phyloP scores from a whole-genome alignment of 2,329 filamentous ascomycete species.

The Corniculantispora saksenae region DNA sequence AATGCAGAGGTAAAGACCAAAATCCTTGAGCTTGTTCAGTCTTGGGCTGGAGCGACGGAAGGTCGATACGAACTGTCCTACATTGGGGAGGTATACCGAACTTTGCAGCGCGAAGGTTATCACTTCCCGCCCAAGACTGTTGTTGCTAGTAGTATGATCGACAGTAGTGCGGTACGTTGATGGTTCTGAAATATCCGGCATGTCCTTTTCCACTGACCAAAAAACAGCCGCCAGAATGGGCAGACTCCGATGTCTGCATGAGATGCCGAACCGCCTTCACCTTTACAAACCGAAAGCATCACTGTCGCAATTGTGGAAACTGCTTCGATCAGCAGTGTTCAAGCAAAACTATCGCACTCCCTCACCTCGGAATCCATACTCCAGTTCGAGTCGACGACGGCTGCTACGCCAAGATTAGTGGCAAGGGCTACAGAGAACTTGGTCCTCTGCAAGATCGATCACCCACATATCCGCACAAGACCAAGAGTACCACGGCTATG shows the following conservation, averaged over 20 bases:
- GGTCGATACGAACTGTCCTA: slow-evolving; percentile 81
- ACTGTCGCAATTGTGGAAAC: slow-evolving; percentile 96
- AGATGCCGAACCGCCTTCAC: slow-evolving; percentile 93
- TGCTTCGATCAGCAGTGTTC: slow-evolving; percentile 97
- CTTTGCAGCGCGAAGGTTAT: slow-evolving; percentile 80
- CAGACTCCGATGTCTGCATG: slow-evolving; percentile 98
- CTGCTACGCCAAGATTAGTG: slow-evolving; percentile 85
- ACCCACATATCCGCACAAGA: slow-evolving; percentile 59
- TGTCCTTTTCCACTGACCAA: not conserved
- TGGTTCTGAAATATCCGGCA: too few relatives aligned
- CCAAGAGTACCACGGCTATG: slow-evolving; percentile 69
- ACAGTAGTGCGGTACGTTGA: slow-evolving; percentile 76
- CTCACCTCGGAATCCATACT: slow-evolving; percentile 88
- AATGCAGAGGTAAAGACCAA: slow-evolving; percentile 86
- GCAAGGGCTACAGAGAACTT: slow-evolving; percentile 54
- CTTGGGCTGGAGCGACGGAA: slow-evolving; percentile 88
- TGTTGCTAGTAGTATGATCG: slow-evolving; percentile 95
- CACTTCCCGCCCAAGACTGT: slow-evolving; percentile 84
- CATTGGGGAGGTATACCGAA: slow-evolving; percentile 83
- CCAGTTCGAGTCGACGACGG: slow-evolving; percentile 94
- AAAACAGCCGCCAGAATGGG: slow-evolving; percentile 86
- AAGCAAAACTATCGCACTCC: slow-evolving; percentile 81
- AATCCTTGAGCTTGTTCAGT: slow-evolving; percentile 90
- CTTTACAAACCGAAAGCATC: slow-evolving; percentile 97
- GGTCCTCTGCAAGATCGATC: slow-evolving; percentile 51